Conservation (phyloP, 768 basidiomycete genomes). For the Filobasidium floriforme region DNA sequence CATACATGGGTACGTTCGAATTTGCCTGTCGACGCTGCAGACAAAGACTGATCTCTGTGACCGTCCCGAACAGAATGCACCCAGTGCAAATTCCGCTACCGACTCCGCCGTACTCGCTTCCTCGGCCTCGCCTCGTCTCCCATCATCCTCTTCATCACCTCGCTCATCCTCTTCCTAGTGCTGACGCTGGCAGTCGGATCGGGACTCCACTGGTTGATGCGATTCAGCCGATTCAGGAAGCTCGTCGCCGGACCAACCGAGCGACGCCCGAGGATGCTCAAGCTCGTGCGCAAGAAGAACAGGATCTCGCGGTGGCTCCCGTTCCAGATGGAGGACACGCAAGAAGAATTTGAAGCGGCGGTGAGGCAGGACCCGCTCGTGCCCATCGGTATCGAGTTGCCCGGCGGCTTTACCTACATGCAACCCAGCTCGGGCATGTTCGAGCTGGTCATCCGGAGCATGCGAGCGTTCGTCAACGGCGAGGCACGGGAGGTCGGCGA, state of each 20-base stretch:
- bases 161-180: conserved; percentile 16
- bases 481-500: conserved; percentile 18
- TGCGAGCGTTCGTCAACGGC: conserved; percentile 22
- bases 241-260: conserved; percentile 11
- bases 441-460: conserved; percentile 22
- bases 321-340: neutral
- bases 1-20: conserved; percentile 9
- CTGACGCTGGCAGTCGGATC: conserved; percentile 17
- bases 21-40: neutral
- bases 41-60: neutral
- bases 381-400: conserved; percentile 15
- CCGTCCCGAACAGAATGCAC: conserved; percentile 13
- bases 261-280: neutral
- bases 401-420: conserved; percentile 16
- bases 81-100: conserved; percentile 22
- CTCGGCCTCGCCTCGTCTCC: conserved; percentile 20
- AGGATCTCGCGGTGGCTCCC: neutral
- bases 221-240: conserved; percentile 7
- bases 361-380: conserved; percentile 13
- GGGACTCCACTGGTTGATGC: conserved; percentile 13
- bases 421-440: conserved; percentile 16
- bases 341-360: conserved; percentile 8
- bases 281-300: neutral
- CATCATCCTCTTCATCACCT: conserved; percentile 16
- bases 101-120: conserved; percentile 19